A percentile compares a stretch with the other conserved stretches of the same genome.
Conservation (phyloP, 176 grass and related monocot species). For the Oryza australiensis region DNA sequence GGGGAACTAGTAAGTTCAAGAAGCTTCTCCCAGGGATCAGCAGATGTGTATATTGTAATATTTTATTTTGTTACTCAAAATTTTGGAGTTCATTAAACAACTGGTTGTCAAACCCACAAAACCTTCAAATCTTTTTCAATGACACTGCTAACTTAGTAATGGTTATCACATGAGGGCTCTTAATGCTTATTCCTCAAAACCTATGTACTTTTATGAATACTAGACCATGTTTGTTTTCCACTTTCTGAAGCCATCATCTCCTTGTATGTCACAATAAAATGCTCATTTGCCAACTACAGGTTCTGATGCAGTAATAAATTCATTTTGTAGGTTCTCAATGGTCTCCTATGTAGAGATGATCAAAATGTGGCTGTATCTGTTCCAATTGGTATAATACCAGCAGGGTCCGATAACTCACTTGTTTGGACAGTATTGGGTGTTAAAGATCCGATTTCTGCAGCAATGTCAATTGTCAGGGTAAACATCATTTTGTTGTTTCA, state of each 20-base stretch:
- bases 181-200: not conserved
- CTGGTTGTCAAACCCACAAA: not conserved
- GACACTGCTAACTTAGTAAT: not conserved
- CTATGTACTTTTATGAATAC: slow-evolving; percentile 6
- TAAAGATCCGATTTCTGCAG: slow-evolving; percentile 95
- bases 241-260: slow-evolving; percentile 23
- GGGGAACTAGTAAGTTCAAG: slow-evolving; percentile 9
- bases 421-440: slow-evolving; percentile 97
- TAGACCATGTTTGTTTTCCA: slow-evolving; percentile 24
- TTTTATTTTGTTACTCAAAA: not conserved
- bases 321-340: slow-evolving; percentile 83
- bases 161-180: slow-evolving; percentile 15
- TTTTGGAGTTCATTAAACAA: slow-evolving; percentile 18
- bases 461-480: slow-evolving; percentile 95
- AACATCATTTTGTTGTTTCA: slow-evolving; percentile 22
- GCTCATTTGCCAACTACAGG: slow-evolving; percentile 22
- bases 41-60: not conserved
- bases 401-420: slow-evolving; percentile 98
- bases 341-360: slow-evolving; percentile 88
- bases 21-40: slow-evolving; percentile 2
- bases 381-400: slow-evolving; percentile 99
- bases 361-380: slow-evolving; percentile 82
- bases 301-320: slow-evolving; percentile 38
- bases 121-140: not conserved
- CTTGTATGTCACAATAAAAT: slow-evolving; percentile 8